Percentiles rank a stretch among this genome's conserved stretches.
phyloP scores from a whole-genome alignment of 176 grass and related monocot genomes.

The Bothriochloa decipiens region DNA sequence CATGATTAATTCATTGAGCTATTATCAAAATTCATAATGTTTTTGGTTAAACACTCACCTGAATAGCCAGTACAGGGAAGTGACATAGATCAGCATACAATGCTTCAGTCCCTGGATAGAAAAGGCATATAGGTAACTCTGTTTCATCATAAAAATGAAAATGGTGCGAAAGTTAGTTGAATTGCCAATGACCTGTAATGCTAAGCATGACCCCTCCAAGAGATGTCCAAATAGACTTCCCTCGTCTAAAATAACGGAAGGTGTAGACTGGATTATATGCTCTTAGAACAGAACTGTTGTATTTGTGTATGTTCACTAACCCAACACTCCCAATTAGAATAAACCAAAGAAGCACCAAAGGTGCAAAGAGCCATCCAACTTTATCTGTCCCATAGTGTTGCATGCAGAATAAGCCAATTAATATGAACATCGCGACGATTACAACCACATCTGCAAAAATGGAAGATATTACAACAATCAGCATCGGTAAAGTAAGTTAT shows the following conservation, averaged over 20 bases:
- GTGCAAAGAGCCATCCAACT: slow-evolving; percentile 92
- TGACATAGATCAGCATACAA: slow-evolving; percentile 93
- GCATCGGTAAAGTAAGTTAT: neutral
- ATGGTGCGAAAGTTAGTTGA: slow-evolving; percentile 17
- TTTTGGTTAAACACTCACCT: slow-evolving; percentile 43
- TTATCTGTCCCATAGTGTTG: slow-evolving; percentile 86
- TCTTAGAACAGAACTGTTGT: slow-evolving; percentile 70
- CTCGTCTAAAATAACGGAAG: slow-evolving; percentile 59
- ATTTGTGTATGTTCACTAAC: slow-evolving; percentile 70
- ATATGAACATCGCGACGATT: slow-evolving; percentile 62
- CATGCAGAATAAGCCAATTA: slow-evolving; percentile 84
- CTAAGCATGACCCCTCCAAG: slow-evolving; percentile 95
- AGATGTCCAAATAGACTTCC: slow-evolving; percentile 65
- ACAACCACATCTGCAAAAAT: slow-evolving; percentile 76
- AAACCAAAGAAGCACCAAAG: slow-evolving; percentile 83
- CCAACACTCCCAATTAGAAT: slow-evolving; percentile 75
- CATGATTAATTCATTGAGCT: slow-evolving; percentile 29
- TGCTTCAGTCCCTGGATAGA: slow-evolving; percentile 80
- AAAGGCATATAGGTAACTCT: slow-evolving; percentile 36
- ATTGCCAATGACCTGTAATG: slow-evolving; percentile 65
- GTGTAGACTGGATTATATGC: slow-evolving; percentile 79
- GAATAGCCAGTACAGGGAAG: slow-evolving; percentile 84
- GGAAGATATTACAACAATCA: slow-evolving; percentile 31
- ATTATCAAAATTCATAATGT: slow-evolving; percentile 19
- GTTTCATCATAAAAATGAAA: slow-evolving; percentile 21